Evolutionary conservation across 2,329 filamentous ascomycete species (phyloP).

Genomic region (Periconia sp.): DNA sequence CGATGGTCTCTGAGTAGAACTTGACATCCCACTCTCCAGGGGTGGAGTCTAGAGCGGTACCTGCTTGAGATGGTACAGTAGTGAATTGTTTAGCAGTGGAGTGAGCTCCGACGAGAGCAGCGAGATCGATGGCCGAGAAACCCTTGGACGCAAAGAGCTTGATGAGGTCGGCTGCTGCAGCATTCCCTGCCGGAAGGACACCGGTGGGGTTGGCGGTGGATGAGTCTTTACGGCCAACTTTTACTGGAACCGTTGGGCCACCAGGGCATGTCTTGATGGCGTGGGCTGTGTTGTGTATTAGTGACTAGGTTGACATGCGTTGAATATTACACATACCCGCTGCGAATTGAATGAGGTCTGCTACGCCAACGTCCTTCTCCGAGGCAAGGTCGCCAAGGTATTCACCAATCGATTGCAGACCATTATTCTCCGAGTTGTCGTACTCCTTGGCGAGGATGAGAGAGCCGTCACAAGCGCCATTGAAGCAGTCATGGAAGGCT

Average conservation of each 20-base stretch:
- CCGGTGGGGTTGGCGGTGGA: constrained; percentile 23
- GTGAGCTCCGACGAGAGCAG: constrained; percentile 47
- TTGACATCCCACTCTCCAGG: constrained; percentile 46
- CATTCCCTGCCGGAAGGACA: constrained; percentile 29
- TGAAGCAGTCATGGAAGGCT: constrained; percentile 46
- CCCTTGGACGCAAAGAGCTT: constrained; percentile 44
- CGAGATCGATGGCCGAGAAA: constrained; percentile 44
- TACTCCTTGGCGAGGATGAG: constrained; percentile 45
- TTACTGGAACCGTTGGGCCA: constrained; percentile 40
- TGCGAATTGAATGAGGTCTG: constrained; percentile 46
- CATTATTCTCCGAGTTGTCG: constrained; percentile 47
- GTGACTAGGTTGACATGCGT: not conserved
- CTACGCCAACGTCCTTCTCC: constrained; percentile 46
- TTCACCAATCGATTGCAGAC: constrained; percentile 51
- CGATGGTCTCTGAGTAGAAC: constrained; percentile 42
- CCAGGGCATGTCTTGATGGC: constrained; percentile 45
- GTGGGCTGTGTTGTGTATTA: constrained; percentile 27
- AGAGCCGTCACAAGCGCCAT: constrained; percentile 44
- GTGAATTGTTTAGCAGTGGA: constrained; percentile 38
- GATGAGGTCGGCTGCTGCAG: constrained; percentile 25
- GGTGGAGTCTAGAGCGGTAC: constrained; percentile 40
- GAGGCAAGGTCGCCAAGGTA: constrained; percentile 48
- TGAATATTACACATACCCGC: constrained; percentile 22
- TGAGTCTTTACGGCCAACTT: constrained; percentile 42
- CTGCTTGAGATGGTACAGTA: constrained; percentile 28